A percentile compares a stretch with the other conserved stretches of the same genome.
Conservation (phyloP, 257 asterid species). For the Catharanthus roseus region DNA sequence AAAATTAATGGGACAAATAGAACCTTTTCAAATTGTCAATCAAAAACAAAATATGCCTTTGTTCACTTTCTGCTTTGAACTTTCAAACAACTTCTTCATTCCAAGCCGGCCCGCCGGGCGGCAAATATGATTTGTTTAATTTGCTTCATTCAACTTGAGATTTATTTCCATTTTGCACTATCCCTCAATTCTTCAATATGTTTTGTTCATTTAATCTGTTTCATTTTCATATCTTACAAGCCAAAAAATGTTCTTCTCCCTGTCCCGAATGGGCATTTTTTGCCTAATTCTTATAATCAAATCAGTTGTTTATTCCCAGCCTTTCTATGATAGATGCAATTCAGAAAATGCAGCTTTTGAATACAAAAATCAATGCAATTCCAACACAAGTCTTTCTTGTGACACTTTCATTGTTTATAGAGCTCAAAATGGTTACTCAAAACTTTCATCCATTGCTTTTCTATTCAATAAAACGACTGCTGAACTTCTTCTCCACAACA, state of each 20-base stretch:
- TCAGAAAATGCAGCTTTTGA: slow-evolving; percentile 2
- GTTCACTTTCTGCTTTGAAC: neutral
- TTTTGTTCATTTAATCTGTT: neutral
- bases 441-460: slow-evolving; percentile 8
- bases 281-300: neutral
- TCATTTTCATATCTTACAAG: neutral
- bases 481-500: slow-evolving; percentile 5
- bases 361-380: slow-evolving; percentile 4
- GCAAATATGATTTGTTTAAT: slow-evolving; percentile 4
- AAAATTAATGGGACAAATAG: too few relatives aligned
- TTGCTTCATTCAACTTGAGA: neutral
- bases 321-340: neutral
- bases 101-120: slow-evolving; percentile 9
- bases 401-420: slow-evolving; percentile 16
- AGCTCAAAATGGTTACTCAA: slow-evolving; percentile 12
- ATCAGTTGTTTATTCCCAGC: slow-evolving; percentile 8
- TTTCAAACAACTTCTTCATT: neutral
- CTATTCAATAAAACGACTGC: slow-evolving; percentile 3
- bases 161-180: neutral
- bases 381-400: slow-evolving; percentile 5
- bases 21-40: too few relatives aligned
- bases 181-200: neutral
- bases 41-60: neutral
- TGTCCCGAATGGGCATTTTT: neutral
- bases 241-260: neutral